Conservation (phyloP, 768 basidiomycete genomes). For the Tylopilus felleus region DNA sequence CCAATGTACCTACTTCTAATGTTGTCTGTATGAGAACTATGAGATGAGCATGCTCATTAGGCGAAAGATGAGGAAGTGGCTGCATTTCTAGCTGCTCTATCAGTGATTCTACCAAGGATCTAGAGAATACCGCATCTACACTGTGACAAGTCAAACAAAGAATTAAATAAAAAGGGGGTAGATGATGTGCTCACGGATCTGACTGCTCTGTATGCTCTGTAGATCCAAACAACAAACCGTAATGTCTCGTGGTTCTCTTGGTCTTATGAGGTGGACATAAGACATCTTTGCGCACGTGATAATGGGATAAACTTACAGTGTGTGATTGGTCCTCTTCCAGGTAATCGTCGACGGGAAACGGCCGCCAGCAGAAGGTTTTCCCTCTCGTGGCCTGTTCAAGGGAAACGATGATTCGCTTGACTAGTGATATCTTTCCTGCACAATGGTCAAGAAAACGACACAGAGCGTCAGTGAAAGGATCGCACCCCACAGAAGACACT, state of each 20-base stretch:
- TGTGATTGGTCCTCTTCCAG: slow-evolving; percentile 18
- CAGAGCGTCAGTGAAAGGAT: slow-evolving; percentile 1
- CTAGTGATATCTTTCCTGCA: slow-evolving; percentile 78
- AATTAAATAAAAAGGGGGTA: neutral
- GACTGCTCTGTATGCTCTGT: slow-evolving; percentile 36
- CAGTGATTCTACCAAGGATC: slow-evolving; percentile 55
- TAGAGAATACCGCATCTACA: slow-evolving; percentile 54
- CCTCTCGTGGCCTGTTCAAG: slow-evolving; percentile 42
- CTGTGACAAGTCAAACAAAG: slow-evolving; percentile 29
- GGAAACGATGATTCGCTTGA: slow-evolving; percentile 75
- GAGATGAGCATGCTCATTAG: slow-evolving; percentile 80
- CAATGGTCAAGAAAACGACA: slow-evolving; percentile 2
- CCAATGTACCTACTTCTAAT: slow-evolving; percentile 59
- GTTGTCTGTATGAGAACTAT: slow-evolving; percentile 84
- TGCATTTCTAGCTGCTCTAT: slow-evolving; percentile 60
- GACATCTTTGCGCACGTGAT: neutral
- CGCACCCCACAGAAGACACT: slow-evolving; percentile 91
- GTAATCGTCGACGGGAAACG: slow-evolving; percentile 52
- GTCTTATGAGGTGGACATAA: slow-evolving; percentile 7
- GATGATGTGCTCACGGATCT: slow-evolving; percentile 41
- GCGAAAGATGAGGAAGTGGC: slow-evolving; percentile 67
- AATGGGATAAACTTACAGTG: slow-evolving; percentile 18
- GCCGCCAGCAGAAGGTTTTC: slow-evolving; percentile 38
- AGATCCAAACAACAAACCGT: slow-evolving; percentile 53
- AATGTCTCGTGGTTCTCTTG: slow-evolving; percentile 33